Conservation (phyloP, 805 yeast species). For the Candida hungchunana region DNA sequence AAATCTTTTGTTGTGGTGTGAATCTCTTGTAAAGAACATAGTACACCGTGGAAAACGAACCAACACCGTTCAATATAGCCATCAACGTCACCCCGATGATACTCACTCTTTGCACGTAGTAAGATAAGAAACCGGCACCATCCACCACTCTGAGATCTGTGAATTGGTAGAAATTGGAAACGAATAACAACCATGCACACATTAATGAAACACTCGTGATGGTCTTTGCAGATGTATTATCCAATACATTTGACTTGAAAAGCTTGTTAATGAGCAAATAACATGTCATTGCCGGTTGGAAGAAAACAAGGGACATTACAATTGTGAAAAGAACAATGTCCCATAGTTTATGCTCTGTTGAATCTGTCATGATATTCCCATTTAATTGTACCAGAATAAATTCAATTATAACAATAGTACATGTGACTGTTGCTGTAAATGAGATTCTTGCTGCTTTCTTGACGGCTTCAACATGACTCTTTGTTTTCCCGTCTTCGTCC, state of each 20-base stretch:
- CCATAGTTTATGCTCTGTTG: slow-evolving; percentile 13
- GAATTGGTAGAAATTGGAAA: slow-evolving; percentile 17
- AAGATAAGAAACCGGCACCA: slow-evolving; percentile 12
- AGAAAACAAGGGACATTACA: slow-evolving; percentile 13
- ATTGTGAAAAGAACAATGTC: slow-evolving; percentile 6
- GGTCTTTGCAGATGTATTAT: slow-evolving; percentile 10
- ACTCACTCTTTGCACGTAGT: slow-evolving; percentile 19
- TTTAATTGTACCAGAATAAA: slow-evolving; percentile 23
- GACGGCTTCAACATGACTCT: slow-evolving; percentile 2
- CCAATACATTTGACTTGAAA: slow-evolving; percentile 10
- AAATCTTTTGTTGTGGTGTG: slow-evolving; percentile 1
- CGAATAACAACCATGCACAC: slow-evolving; percentile 18
- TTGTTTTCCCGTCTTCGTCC: slow-evolving; percentile 1
- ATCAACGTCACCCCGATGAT: slow-evolving; percentile 27
- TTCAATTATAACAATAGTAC: slow-evolving; percentile 20
- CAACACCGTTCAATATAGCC: slow-evolving; percentile 25
- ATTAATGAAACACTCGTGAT: slow-evolving; percentile 3
- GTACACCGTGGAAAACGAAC: slow-evolving; percentile 27
- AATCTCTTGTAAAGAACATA: slow-evolving; percentile 19
- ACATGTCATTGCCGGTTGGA: slow-evolving; percentile 20
- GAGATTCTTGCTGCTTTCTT: slow-evolving; percentile 15
- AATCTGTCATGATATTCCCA: slow-evolving; percentile 5
- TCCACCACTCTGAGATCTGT: slow-evolving; percentile 19
- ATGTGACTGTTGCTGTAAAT: slow-evolving; percentile 19
- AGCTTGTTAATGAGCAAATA: slow-evolving; percentile 20